phyloP scores from a whole-genome alignment of 2,329 filamentous ascomycete genomes.

The Exophiala bonariae region DNA sequence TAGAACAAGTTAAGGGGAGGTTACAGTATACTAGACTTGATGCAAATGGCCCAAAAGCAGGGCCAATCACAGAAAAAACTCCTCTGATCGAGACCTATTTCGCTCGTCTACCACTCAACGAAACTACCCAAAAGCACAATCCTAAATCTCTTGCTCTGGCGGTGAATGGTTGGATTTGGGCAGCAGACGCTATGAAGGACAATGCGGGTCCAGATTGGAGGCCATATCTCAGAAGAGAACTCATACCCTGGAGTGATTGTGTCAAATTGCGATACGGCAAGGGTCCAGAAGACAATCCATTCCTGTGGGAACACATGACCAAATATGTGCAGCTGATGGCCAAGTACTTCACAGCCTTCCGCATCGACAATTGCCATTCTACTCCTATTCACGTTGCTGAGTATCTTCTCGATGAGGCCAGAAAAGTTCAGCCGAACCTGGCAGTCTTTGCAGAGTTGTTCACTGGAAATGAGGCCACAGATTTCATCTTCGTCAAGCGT shows the following conservation, averaged over 20 bases:
- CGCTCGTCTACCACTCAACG: slow-evolving; percentile 79
- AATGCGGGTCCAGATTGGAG: slow-evolving; percentile 86
- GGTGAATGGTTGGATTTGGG: slow-evolving; percentile 99
- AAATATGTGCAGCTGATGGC: slow-evolving; percentile 89
- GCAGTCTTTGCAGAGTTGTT: slow-evolving; percentile 95
- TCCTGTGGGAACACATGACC: slow-evolving; percentile 93
- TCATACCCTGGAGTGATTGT: slow-evolving; percentile 98
- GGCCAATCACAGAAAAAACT: slow-evolving; percentile 71
- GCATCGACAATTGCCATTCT: slow-evolving; percentile 97
- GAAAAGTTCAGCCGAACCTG: slow-evolving; percentile 79
- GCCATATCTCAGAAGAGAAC: slow-evolving; percentile 92
- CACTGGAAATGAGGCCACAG: slow-evolving; percentile 91
- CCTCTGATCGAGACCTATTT: slow-evolving; percentile 95
- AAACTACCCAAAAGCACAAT: slow-evolving; percentile 73
- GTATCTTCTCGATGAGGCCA: slow-evolving; percentile 91
- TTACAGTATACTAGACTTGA: slow-evolving; percentile 96
- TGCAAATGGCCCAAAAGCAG: slow-evolving; percentile 82
- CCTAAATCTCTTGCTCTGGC: slow-evolving; percentile 76
- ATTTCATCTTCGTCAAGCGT: slow-evolving; percentile 92
- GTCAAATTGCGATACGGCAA: slow-evolving; percentile 92
- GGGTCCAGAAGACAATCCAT: slow-evolving; percentile 81
- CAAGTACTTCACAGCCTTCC: slow-evolving; percentile 91
- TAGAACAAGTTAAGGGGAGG: slow-evolving; percentile 89
- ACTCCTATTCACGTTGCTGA: slow-evolving; percentile 93
- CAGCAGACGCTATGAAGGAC: slow-evolving; percentile 88